Conservation (phyloP, 2,329 filamentous ascomycete genomes). For the Hymenoscyphus repandus region DNA sequence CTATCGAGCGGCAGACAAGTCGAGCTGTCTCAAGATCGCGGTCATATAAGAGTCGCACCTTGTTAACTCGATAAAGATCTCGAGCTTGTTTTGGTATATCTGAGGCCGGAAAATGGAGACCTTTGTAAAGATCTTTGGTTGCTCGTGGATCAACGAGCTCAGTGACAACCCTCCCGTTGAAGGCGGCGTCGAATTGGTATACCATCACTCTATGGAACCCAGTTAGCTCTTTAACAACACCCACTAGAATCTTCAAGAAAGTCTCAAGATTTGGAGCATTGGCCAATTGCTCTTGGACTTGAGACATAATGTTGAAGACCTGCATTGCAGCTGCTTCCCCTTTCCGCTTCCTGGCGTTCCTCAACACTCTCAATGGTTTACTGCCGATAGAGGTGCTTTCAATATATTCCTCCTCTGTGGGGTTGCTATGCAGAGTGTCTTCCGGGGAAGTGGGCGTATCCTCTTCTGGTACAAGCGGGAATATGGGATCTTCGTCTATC, state of each 20-base stretch:
- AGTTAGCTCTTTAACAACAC: conserved; percentile 82
- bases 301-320: conserved; percentile 86
- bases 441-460: conserved; percentile 60
- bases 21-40: conserved; percentile 74
- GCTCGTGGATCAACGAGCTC: conserved; percentile 77
- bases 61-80: conserved; percentile 87
- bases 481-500: conserved; percentile 66
- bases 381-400: conserved; percentile 73
- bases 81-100: conserved; percentile 82
- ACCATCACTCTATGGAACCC: conserved; percentile 92
- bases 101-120: conserved; percentile 80
- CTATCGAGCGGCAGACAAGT: conserved; percentile 69
- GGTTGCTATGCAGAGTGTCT: conserved; percentile 68
- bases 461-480: conserved; percentile 60
- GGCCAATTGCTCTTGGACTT: conserved; percentile 82
- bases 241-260: conserved; percentile 76
- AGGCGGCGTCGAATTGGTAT: conserved; percentile 79
- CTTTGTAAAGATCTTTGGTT: conserved; percentile 80
- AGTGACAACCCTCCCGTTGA: conserved; percentile 82
- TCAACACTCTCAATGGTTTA: conserved; percentile 70
- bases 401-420: conserved; percentile 66
- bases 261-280: conserved; percentile 63
- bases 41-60: conserved; percentile 82
- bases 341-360: conserved; percentile 68
- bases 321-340: conserved; percentile 83